A percentile compares a stretch with the other conserved stretches of the same genome.
Conservation (phyloP, 257 asterid genomes). For the Penstemon eatonii region DNA sequence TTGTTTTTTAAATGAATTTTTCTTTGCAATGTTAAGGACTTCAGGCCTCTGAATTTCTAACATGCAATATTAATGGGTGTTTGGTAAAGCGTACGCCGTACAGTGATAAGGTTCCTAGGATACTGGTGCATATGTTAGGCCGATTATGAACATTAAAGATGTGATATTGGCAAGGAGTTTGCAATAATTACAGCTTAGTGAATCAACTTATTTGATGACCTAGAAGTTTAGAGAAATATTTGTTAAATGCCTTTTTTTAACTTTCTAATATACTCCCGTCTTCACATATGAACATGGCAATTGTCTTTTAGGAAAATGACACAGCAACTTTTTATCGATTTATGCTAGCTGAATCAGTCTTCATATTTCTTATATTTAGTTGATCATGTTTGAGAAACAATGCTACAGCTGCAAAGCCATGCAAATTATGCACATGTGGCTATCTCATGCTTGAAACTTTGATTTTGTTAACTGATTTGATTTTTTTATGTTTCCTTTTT, state of each 20-base stretch:
- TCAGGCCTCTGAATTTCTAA: not conserved
- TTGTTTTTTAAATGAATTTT: not conserved
- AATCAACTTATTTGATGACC: not conserved
- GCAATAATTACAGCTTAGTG: not conserved
- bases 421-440: conserved; percentile 10
- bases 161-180: not conserved
- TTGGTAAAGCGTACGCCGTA: not conserved
- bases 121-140: conserved; percentile 9
- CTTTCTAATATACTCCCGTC: not conserved
- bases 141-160: not conserved
- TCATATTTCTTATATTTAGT: not conserved
- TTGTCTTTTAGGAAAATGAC: not conserved
- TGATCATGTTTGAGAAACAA: conserved; percentile 6
- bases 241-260: not conserved
- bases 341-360: conserved; percentile 5
- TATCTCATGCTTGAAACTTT: not conserved
- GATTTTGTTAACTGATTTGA: conserved; percentile 19
- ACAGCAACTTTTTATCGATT: not conserved
- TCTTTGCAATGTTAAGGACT: not conserved
- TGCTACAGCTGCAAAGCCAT: conserved; percentile 9
- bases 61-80: conserved; percentile 7
- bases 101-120: not conserved
- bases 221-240: conserved; percentile 11
- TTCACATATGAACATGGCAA: conserved; percentile 4
- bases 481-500: conserved; percentile 23